Evolutionary conservation across 1,284 basidiomycete species (phyloP), one percentile per base, ranked within the genome.

Genomic region (Somion occarium): DNA sequence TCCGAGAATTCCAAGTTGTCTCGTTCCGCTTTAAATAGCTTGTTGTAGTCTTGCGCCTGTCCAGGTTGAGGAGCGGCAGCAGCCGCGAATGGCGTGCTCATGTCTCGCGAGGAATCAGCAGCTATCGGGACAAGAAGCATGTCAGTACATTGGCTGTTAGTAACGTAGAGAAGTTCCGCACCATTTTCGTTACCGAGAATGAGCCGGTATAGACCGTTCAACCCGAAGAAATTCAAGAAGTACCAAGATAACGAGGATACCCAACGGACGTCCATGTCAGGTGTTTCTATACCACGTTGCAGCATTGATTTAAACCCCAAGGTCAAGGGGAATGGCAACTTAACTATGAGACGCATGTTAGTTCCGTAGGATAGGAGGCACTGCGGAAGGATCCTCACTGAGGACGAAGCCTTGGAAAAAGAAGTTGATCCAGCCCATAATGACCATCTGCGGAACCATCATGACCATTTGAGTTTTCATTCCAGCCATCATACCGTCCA

Each of bases 351-450:
- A 4, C 22, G 27, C 22, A 39, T 39, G 23, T 13, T 9, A 25
- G 19, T 38, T 19, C 30, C 25, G 18, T 24, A 22, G 18, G n/a
- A 38, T 30, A 34, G 19, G 4, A 3, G 18, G 37, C 26, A 25
- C 18, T 20, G 44, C 7, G 22, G 19, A 30, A 44, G 43, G 4
- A 7, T 20, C 84, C 93, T 69, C 68, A 98, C 96, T 97, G 54
- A 98, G 80, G 48, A 99, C 91, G 67, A 99, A 98, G 27, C 96
- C 96, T 58, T 93, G 91, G 74, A 99, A 99, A 83, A 99, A 99
- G 69, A 96, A 95, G 71, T 96, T 98, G 75, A 99, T 97, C 92
- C 97, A 99, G 56, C 95, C 96, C 97, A 99, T 99, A 62, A 99
- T 95, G 57, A 98, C 79, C 86, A 98, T 98, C 70, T 98, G 93